These are phyloP conservation scores for Leucogyrophana mollusca DNA, from an alignment of 768 basidiomycete genomes.

Conservation along the genomic window DNA sequence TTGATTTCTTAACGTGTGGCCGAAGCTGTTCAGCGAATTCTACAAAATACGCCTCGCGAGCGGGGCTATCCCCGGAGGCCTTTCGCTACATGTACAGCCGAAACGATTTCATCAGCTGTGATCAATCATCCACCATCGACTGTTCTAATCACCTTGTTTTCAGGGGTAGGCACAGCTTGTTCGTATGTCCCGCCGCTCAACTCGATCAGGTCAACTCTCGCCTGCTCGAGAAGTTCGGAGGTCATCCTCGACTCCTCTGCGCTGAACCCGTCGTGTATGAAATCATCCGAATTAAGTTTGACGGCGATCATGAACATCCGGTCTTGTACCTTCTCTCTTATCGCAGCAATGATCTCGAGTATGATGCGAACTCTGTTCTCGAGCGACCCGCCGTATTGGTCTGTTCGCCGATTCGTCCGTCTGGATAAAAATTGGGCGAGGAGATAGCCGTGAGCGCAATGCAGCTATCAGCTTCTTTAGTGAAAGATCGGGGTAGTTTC, in stretches of 20 bases:
- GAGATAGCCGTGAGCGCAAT: conserved; percentile 43
- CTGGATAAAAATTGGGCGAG: conserved; percentile 48
- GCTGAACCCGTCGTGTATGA: conserved; percentile 25
- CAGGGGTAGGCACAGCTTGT: conserved; percentile 2
- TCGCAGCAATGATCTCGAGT: conserved; percentile 45
- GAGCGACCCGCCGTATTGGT: conserved; percentile 55
- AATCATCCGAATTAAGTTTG: conserved; percentile 32
- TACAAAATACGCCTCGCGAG: conserved; percentile 29
- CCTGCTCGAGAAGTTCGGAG: conserved; percentile 30
- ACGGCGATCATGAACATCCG: conserved; percentile 30
- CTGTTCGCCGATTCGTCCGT: conserved; percentile 46
- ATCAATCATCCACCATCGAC: too few species aligned
- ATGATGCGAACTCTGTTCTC: conserved; percentile 51
- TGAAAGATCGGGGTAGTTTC: neutral
- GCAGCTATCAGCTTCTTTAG: conserved; percentile 28
- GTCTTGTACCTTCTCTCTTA: conserved; percentile 36
- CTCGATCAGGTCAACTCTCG: conserved; percentile 39
- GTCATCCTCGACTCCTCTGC: conserved; percentile 30
- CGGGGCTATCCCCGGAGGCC: neutral
- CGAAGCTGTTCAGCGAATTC: conserved; percentile 27
- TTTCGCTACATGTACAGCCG: too few species aligned
- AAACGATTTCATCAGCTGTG: too few species aligned
- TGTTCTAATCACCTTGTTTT: conserved; percentile 10
- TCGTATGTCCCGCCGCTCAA: conserved; percentile 40
- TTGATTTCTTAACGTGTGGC: conserved; percentile 22